Percentiles rank a stretch among this genome's conserved stretches.
Conservation (phyloP, 305 asterid genomes). For the Nicotiana rustica region DNA sequence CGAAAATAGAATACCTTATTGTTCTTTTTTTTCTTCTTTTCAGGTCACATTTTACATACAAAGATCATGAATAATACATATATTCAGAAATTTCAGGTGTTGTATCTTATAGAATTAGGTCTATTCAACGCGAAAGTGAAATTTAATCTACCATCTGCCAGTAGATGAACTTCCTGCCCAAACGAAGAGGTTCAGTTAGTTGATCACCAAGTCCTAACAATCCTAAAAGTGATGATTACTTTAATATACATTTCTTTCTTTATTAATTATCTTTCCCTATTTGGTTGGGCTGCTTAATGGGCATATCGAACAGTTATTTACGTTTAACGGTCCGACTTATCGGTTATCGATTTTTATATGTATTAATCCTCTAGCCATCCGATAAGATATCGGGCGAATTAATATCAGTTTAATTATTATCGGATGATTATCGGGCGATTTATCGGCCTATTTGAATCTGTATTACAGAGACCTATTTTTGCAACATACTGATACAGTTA, state of each 20-base stretch:
- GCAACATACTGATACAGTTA: no score
- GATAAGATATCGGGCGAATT: no score
- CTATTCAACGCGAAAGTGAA: constrained; percentile 20
- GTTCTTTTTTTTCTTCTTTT: background rate
- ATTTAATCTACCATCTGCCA: constrained; percentile 23
- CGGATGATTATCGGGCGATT: no score
- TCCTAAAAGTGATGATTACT: constrained; percentile 24
- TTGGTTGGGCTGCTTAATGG: no score
- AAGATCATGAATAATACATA: background rate
- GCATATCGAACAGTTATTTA: no score
- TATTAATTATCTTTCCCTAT: background rate
- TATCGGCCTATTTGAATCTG: no score
- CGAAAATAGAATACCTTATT: background rate
- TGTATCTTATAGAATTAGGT: background rate
- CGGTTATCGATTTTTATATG: no score
- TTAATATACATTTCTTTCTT: background rate
- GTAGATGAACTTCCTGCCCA: constrained; percentile 33
- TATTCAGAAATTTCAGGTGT: background rate
- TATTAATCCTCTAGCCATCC: no score
- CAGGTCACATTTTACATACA: background rate
- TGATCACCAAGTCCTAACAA: constrained; percentile 34
- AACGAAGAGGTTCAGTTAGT: constrained; percentile 26
- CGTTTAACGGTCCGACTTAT: no score
- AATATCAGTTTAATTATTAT: no score
- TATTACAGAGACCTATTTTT: no score